Percentiles rank a stretch among this genome's conserved stretches.
These are phyloP conservation scores for Tolypocladium endophyticum DNA, from an alignment of 2,329 filamentous ascomycete genomes.

Conservation along the genomic window DNA sequence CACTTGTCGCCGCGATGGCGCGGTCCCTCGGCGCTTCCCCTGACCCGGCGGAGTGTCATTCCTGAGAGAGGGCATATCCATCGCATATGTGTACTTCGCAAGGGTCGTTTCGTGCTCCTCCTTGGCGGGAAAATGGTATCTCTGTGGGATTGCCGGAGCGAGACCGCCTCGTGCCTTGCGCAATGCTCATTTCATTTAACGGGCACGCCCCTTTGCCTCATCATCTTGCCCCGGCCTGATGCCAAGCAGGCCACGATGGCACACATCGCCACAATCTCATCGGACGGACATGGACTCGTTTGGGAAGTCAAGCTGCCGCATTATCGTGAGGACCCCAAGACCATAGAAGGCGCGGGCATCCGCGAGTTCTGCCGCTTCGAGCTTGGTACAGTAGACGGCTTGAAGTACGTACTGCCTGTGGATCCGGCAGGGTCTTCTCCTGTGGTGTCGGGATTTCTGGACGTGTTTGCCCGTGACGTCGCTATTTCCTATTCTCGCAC, in stretches of 20 bases:
- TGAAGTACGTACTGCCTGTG: slow-evolving; percentile 65
- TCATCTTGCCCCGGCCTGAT: slow-evolving; percentile 58
- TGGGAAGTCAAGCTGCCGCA: slow-evolving; percentile 64
- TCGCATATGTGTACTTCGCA: slow-evolving; percentile 65
- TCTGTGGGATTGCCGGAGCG: slow-evolving; percentile 66
- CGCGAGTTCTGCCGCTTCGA: slow-evolving; percentile 62
- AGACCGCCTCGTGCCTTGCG: slow-evolving; percentile 45
- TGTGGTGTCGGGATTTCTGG: slow-evolving; percentile 66
- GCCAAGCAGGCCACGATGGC: slow-evolving; percentile 44
- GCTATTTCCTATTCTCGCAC: slow-evolving; percentile 73
- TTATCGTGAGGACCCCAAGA: slow-evolving; percentile 19
- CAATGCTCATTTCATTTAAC: slow-evolving; percentile 40
- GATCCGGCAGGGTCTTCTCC: slow-evolving; percentile 72
- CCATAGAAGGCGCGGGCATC: slow-evolving; percentile 26
- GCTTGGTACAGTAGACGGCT: slow-evolving; percentile 46
- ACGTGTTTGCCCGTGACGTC: slow-evolving; percentile 77
- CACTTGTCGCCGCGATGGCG: slow-evolving; percentile 28
- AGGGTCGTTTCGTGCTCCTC: slow-evolving; percentile 73
- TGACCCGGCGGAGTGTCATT: slow-evolving; percentile 59
- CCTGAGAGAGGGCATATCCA: slow-evolving; percentile 62
- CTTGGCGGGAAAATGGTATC: slow-evolving; percentile 60
- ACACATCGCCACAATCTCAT: slow-evolving; percentile 75
- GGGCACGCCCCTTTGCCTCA: slow-evolving; percentile 69
- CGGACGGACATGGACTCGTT: slow-evolving; percentile 66
- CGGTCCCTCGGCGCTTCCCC: slow-evolving; percentile 30